These are phyloP conservation scores for Penicillium goetzii DNA, from an alignment of 495 filamentous ascomycete genomes.

Conservation along the genomic window DNA sequence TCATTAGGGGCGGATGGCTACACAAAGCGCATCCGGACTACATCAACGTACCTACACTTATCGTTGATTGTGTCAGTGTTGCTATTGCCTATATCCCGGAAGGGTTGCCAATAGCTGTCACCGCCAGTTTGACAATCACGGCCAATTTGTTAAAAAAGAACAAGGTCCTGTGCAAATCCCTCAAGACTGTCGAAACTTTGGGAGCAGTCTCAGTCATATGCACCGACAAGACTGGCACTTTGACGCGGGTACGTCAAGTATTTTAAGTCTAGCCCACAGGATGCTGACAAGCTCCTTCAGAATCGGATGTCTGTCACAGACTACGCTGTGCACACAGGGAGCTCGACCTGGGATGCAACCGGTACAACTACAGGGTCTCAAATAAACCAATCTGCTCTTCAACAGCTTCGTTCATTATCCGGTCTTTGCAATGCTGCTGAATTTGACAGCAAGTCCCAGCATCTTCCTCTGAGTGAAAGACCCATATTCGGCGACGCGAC, in stretches of 20 bases:
- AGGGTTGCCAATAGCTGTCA: slow-evolving; percentile 66
- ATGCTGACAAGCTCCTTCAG: slow-evolving; percentile 26
- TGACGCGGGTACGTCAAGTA: slow-evolving; percentile 53
- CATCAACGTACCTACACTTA: slow-evolving; percentile 67
- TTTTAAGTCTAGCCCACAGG: neutral
- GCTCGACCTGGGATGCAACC: slow-evolving; percentile 41
- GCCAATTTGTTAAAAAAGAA: slow-evolving; percentile 65
- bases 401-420: slow-evolving; percentile 54
- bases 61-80: slow-evolving; percentile 65
- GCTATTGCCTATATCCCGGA: slow-evolving; percentile 73
- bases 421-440: slow-evolving; percentile 70
- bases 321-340: slow-evolving; percentile 34
- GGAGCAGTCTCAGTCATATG: slow-evolving; percentile 70
- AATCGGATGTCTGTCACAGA: slow-evolving; percentile 66
- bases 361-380: slow-evolving; percentile 38
- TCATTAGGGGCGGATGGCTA: slow-evolving; percentile 61
- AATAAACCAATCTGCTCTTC: slow-evolving; percentile 30
- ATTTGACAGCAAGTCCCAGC: slow-evolving; percentile 60
- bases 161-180: slow-evolving; percentile 66
- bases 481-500: slow-evolving; percentile 71
- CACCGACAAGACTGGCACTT: slow-evolving; percentile 71
- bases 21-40: slow-evolving; percentile 58
- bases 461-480: slow-evolving; percentile 53
- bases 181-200: slow-evolving; percentile 71
- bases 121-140: slow-evolving; percentile 57